phyloP scores from a whole-genome alignment of 805 yeast species.

The Hanseniaspora meyeri region DNA sequence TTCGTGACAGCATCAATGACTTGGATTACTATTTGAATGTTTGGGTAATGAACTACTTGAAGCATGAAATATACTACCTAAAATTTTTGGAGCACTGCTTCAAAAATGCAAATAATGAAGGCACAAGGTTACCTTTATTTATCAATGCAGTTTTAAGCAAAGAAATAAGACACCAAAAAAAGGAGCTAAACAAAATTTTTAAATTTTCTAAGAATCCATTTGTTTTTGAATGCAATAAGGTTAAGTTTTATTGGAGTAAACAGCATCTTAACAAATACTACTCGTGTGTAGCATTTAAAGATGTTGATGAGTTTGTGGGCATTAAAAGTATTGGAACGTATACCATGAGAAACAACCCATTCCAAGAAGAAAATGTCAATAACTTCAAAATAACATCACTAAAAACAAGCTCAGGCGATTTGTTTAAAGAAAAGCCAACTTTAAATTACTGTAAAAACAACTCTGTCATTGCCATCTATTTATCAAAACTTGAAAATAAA shows the following conservation, averaged over 20 bases:
- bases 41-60: neutral
- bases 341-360: neutral
- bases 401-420: neutral
- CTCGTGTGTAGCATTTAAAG: neutral
- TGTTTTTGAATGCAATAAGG: neutral
- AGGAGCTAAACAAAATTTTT: neutral
- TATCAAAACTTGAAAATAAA: neutral
- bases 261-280: neutral
- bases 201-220: neutral
- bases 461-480: no score
- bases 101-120: neutral
- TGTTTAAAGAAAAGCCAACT: neutral
- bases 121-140: neutral
- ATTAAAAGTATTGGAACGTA: neutral
- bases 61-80: neutral
- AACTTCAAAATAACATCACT: neutral
- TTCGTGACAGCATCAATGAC: neutral
- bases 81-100: neutral
- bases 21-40: neutral
- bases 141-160: neutral
- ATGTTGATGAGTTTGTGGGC: neutral
- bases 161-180: neutral
- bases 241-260: constrained; percentile 5
- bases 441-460: neutral
- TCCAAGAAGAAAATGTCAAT: neutral